These are phyloP conservation scores for Dothiorella sarmentorum DNA, from an alignment of 2,329 filamentous ascomycete species.

Conservation along the genomic window DNA sequence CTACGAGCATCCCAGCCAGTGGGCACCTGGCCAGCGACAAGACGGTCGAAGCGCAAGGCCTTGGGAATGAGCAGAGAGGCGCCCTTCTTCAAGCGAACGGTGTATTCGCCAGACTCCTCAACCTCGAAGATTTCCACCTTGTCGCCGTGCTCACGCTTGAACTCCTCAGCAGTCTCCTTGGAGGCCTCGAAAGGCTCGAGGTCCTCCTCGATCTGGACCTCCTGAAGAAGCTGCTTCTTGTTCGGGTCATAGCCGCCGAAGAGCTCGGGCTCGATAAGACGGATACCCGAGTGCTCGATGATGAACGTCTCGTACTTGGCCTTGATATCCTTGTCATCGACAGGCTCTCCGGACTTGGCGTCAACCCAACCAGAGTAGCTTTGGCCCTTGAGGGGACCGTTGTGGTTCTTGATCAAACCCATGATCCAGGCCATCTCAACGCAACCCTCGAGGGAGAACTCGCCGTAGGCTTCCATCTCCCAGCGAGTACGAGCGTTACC, in stretches of 20 bases:
- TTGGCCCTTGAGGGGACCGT: constrained; percentile 91
- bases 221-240: constrained; percentile 97
- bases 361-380: constrained; percentile 97
- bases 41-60: constrained; percentile 92
- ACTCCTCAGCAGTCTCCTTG: constrained; percentile 95
- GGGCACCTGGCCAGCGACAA: constrained; percentile 94
- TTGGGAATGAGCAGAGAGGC: constrained; percentile 94
- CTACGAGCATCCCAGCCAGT: constrained; percentile 96
- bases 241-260: constrained; percentile 97
- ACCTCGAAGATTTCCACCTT: constrained; percentile 98
- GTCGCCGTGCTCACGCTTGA: constrained; percentile 93
- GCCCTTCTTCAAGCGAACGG: constrained; percentile 91
- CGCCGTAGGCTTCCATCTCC: constrained; percentile 98
- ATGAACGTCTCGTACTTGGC: constrained; percentile 96
- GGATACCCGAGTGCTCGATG: constrained; percentile 93
- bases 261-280: constrained; percentile 93
- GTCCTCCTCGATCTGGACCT: constrained; percentile 96
- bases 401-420: constrained; percentile 98
- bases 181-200: constrained; percentile 95
- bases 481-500: constrained; percentile 96
- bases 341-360: constrained; percentile 86
- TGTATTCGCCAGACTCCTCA: constrained; percentile 88
- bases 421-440: constrained; percentile 99
- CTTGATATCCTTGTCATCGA: constrained; percentile 98
- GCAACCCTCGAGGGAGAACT: constrained; percentile 96